Evolutionary conservation across 2,329 filamentous ascomycete genomes (phyloP), one percentile per base, ranked within the genome.

Genomic region (Xylaria sp.): DNA sequence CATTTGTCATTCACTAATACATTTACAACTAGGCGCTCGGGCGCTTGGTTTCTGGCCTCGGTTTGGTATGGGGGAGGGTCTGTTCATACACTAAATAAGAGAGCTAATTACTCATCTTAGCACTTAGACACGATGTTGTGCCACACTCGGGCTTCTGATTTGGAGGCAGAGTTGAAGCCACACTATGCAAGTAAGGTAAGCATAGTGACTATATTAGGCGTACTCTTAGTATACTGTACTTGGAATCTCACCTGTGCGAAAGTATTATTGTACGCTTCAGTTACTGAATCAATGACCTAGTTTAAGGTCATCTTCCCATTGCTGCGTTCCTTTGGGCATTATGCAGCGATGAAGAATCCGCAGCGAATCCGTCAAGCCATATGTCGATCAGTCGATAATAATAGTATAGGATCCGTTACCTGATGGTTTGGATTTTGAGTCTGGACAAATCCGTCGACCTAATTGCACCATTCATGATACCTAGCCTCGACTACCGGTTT

Each of bases 61-160:
- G 61, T n/a, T 65, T 58, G 28, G 31, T 62, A 65, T 62, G 52
- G 66, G 57, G 51, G 61, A 68, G 61, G 66, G 62, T 57, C 60
- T 59, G 49, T 51, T 64, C 56, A 33, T 59, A 61, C 31, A 52
- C 41, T 43, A 43, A 43, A 4, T 46, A 46, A 20, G 31, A 58
- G 41, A n/a, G 20, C 49, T 48, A 59, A 55, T 67, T 59, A 56
- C 62, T 46, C 41, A 46, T 46, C 41, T 61, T 31, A 52, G 25
- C 23, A 25, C 31, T 13, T 20, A 56, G 6, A 43, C 18, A 33
- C 25, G 31, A 46, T 23, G 20, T 46, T 20, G 23, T 58, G 39
- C 39, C 39, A 15, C 36, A 31, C 9, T 8, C 6, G 23, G 20
- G 39, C 15, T 25, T 13, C 41, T 18, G 39, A 15, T 41, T 46